Evolutionary conservation across 306 rosid genomes (phyloP).

Genomic region (Coriaria nepalensis): DNA sequence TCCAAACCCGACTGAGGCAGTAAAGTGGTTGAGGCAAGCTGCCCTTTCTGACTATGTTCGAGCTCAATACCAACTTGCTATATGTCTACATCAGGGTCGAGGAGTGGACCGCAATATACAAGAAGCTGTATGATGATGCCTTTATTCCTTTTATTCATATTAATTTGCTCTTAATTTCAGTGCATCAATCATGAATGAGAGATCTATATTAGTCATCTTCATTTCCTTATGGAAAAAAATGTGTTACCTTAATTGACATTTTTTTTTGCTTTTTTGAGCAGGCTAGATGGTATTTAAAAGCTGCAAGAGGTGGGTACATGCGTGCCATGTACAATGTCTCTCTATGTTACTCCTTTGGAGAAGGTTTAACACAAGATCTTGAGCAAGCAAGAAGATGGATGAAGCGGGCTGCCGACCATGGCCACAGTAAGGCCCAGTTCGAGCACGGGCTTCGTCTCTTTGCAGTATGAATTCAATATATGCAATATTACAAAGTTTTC

Average conservation of each 20-base stretch:
- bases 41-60: conserved; percentile 49
- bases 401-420: conserved; percentile 85
- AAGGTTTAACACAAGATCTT: conserved; percentile 49
- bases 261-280: conserved; percentile 21
- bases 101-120: conserved; percentile 30
- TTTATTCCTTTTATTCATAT: neutral
- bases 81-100: conserved; percentile 61
- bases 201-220: too few relatives aligned
- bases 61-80: conserved; percentile 86
- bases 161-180: neutral
- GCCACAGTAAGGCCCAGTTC: conserved; percentile 75
- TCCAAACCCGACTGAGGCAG: conserved; percentile 52
- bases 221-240: too few relatives aligned
- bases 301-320: conserved; percentile 74
- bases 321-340: conserved; percentile 87
- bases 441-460: conserved; percentile 75
- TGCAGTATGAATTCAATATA: conserved; percentile 36
- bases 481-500: neutral
- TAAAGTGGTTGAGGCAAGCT: conserved; percentile 53
- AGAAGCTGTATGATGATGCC: conserved; percentile 50
- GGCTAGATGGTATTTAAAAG: conserved; percentile 82
- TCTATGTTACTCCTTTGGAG: conserved; percentile 63
- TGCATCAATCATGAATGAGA: too few relatives aligned
- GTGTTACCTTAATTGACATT: neutral
- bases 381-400: conserved; percentile 67